Conservation (phyloP, 768 basidiomycete genomes). For the Strobilomyces dryophilus region DNA sequence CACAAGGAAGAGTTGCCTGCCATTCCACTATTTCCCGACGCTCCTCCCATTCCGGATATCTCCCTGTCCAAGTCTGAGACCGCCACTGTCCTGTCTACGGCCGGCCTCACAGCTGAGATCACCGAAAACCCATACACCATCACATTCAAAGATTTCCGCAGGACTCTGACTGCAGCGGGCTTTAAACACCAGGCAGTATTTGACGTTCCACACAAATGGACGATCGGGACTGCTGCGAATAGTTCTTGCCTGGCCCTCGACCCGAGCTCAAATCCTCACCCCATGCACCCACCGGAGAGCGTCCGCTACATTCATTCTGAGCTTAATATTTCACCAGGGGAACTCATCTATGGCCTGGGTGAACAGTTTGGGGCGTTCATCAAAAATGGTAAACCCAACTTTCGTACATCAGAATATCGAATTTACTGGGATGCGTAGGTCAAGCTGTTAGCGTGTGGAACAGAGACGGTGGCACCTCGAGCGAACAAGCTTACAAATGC, state of each 20-base stretch:
- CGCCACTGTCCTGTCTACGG: conserved; percentile 37
- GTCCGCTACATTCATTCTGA: conserved; percentile 51
- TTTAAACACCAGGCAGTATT: conserved; percentile 51
- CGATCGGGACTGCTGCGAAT: conserved; percentile 45
- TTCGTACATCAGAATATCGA: conserved; percentile 17
- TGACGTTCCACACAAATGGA: conserved; percentile 56
- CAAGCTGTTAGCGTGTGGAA: conserved; percentile 67
- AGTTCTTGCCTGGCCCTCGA: conserved; percentile 56
- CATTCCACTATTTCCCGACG: conserved; percentile 64
- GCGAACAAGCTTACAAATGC: conserved; percentile 64
- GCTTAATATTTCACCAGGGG: conserved; percentile 64
- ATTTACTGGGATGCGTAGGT: conserved; percentile 30
- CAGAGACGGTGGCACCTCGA: conserved; percentile 71
- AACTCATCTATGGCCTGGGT: conserved; percentile 70
- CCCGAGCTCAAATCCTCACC: conserved; percentile 53
- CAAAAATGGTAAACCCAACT: conserved; percentile 58
- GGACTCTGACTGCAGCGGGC: conserved; percentile 36
- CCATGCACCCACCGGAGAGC: conserved; percentile 37
- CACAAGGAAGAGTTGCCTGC: conserved; percentile 39
- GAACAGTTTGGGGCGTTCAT: conserved; percentile 73
- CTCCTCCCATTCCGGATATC: conserved; percentile 42
- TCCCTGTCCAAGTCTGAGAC: conserved; percentile 27
- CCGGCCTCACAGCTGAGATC: conserved; percentile 49
- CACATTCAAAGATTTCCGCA: conserved; percentile 48
- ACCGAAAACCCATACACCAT: conserved; percentile 58